These are phyloP conservation scores for Myxozyma geophila DNA, from an alignment of 805 yeast genomes.

Conservation along the genomic window DNA sequence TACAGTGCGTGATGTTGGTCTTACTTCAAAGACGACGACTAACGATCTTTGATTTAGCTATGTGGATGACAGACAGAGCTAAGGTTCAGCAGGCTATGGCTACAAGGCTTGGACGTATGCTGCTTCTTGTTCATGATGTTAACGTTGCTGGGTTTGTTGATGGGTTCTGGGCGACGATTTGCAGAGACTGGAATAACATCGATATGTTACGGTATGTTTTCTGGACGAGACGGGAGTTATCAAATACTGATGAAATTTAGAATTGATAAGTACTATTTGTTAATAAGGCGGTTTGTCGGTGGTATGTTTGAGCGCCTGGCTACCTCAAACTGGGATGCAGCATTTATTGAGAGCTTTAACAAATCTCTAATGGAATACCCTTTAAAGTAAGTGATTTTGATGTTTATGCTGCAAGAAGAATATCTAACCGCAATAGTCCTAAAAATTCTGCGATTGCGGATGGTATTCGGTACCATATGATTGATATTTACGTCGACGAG, in stretches of 20 bases:
- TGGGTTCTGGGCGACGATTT: constrained; percentile 81
- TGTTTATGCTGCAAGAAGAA: too few species aligned
- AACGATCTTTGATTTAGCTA: constrained; percentile 49
- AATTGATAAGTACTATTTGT: constrained; percentile 80
- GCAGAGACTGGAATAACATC: constrained; percentile 79
- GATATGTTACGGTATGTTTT: constrained; percentile 28
- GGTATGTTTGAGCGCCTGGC: constrained; percentile 64
- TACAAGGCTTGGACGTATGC: constrained; percentile 63
- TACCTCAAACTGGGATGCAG: constrained; percentile 58
- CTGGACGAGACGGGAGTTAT: not conserved
- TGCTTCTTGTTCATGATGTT: constrained; percentile 45
- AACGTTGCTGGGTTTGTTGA: constrained; percentile 59
- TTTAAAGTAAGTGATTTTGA: constrained; percentile 44
- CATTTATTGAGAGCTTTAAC: constrained; percentile 54
- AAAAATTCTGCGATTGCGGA: constrained; percentile 55
- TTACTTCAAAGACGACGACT: not conserved
- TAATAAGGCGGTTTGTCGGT: constrained; percentile 75
- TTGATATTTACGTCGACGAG: constrained; percentile 85
- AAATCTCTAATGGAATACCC: constrained; percentile 47
- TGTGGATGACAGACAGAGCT: constrained; percentile 97
- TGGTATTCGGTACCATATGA: constrained; percentile 81
- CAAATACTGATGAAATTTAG: constrained; percentile 48
- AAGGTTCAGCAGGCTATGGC: constrained; percentile 88
- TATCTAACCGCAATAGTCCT: constrained; percentile 11
- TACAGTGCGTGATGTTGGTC: constrained; percentile 45